phyloP scores from a whole-genome alignment of 768 basidiomycete species.

The Terana coerulea region DNA sequence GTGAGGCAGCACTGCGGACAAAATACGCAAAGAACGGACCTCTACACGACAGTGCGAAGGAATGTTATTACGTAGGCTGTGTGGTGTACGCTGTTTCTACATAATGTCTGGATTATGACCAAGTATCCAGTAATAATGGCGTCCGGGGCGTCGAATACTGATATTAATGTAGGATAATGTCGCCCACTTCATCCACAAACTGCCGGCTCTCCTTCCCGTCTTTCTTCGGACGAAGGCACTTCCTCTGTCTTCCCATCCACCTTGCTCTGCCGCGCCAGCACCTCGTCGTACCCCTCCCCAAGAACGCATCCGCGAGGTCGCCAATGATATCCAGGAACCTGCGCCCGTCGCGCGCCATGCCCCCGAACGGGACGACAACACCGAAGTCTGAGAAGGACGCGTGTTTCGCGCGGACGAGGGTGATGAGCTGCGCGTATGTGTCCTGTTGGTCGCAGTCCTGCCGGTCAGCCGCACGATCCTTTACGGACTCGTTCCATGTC shows the following conservation, averaged over 20 bases:
- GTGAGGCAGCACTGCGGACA: no score
- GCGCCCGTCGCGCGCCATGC: conserved; percentile 9
- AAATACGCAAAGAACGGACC: no score
- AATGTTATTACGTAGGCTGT: no score
- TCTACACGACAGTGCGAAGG: no score
- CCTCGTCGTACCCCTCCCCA: conserved; percentile 14
- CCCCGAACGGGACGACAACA: conserved; percentile 15
- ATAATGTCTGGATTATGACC: no score
- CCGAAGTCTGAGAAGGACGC: conserved; percentile 27
- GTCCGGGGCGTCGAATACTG: no score
- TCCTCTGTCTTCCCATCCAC: conserved; percentile 15
- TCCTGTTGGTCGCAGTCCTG: neutral
- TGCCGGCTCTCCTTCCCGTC: neutral
- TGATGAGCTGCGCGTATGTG: neutral
- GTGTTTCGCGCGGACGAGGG: conserved; percentile 19
- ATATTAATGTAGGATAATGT: conserved; percentile 14
- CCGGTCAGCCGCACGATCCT: neutral
- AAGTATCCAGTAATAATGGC: no score
- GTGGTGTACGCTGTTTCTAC: no score
- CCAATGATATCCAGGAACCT: conserved; percentile 17
- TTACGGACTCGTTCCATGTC: conserved; percentile 40
- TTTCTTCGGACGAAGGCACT: neutral
- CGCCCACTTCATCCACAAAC: conserved; percentile 13
- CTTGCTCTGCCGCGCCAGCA: conserved; percentile 8
- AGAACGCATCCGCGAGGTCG: conserved; percentile 19